These are phyloP conservation scores for Pythium rishiriense DNA, from an alignment of 352 stramenopile genomes.

Conservation along the genomic window DNA sequence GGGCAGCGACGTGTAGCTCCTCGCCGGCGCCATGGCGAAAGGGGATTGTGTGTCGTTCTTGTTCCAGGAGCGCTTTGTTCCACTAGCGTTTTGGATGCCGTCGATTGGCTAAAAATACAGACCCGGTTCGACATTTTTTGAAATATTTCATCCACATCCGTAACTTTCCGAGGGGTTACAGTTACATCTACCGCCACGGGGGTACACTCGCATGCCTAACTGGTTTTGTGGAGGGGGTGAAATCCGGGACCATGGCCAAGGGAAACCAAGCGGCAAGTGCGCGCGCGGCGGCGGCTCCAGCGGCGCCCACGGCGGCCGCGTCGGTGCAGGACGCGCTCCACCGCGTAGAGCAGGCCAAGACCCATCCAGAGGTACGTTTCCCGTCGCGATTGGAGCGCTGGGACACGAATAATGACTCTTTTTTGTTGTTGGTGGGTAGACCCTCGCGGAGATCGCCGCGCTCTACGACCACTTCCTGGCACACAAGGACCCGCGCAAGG, in stretches of 20 bases:
- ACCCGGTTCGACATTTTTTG: too few relatives aligned
- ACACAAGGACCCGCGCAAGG: slow-evolving; percentile 46
- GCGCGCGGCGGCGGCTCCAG: slow-evolving; percentile 1
- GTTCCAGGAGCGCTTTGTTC: too few relatives aligned
- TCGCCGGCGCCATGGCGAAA: slow-evolving; percentile 16
- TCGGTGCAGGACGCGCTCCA: slow-evolving; percentile 11
- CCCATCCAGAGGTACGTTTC: slow-evolving; percentile 11
- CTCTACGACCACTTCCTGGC: slow-evolving; percentile 47
- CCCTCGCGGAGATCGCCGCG: slow-evolving; percentile 23
- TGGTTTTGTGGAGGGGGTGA: background rate
- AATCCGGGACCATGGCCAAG: background rate
- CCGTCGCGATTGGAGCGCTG: background rate
- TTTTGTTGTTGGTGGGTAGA: background rate
- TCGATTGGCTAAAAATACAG: slow-evolving; percentile 10
- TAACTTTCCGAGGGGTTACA: slow-evolving; percentile 8
- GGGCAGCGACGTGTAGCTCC: slow-evolving; percentile 28
- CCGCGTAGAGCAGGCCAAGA: slow-evolving; percentile 12
- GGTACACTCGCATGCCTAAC: background rate
- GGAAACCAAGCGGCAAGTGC: background rate
- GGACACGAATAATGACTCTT: background rate
- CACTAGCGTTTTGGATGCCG: too few relatives aligned
- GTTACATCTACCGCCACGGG: background rate
- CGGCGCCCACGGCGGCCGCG: background rate
- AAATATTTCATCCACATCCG: too few relatives aligned
- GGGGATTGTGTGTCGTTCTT: too few relatives aligned